A percentile compares a stretch with the other conserved stretches of the same genome.
These are phyloP conservation scores for Acanthochlamys bracteata DNA, from an alignment of 106 monocot species.

Conservation along the genomic window DNA sequence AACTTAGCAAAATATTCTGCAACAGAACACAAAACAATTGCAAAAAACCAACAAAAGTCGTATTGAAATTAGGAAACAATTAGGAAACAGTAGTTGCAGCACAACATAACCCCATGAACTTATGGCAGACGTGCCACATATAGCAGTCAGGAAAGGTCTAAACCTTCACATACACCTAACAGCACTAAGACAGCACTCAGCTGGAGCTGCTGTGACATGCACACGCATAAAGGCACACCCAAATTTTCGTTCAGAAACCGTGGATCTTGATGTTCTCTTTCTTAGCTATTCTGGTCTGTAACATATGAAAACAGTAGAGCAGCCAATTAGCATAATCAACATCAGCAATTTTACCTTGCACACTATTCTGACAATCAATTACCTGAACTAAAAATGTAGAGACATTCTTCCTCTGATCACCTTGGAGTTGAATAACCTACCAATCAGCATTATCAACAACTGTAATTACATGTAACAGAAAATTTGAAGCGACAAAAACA, in stretches of 20 bases:
- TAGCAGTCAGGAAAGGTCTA: too few species aligned
- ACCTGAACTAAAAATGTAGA: slow-evolving; percentile 41
- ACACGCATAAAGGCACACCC: too few species aligned
- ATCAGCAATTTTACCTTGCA: not conserved
- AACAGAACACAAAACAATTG: too few species aligned
- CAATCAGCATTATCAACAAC: not conserved
- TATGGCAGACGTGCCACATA: too few species aligned
- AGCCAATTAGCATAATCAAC: not conserved
- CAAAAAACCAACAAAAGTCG: too few species aligned
- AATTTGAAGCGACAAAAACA: not conserved
- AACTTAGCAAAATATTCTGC: too few species aligned
- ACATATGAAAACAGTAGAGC: not conserved
- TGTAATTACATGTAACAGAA: not conserved
- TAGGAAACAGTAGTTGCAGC: too few species aligned
- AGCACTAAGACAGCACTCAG: too few species aligned
- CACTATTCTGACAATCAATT: not conserved
- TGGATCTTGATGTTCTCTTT: slow-evolving; percentile 43
- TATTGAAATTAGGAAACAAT: too few species aligned
- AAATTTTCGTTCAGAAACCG: slow-evolving; percentile 34
- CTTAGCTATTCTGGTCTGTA: slow-evolving; percentile 39
- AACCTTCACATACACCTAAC: too few species aligned
- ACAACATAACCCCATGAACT: too few species aligned
- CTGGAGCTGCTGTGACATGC: too few species aligned
- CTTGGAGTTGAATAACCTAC: slow-evolving; percentile 45
- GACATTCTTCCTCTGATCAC: slow-evolving; percentile 42